A percentile compares a stretch with the other conserved stretches of the same genome.
phyloP scores from a whole-genome alignment of 768 basidiomycete genomes.

The Boletus insuetus region DNA sequence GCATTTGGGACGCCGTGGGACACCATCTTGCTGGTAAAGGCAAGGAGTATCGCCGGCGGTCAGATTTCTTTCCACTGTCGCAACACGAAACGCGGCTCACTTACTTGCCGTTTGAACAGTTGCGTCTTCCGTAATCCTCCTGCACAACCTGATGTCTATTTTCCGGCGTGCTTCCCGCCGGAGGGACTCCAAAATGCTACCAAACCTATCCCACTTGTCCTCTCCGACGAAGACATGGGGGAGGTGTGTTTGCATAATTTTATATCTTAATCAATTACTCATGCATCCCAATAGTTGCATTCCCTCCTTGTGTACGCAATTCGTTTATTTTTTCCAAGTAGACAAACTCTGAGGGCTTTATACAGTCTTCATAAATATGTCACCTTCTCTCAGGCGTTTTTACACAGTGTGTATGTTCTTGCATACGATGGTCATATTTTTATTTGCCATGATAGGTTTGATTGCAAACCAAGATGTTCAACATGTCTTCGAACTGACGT shows the following conservation, averaged over 20 bases:
- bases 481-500: slow-evolving; percentile 29
- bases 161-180: slow-evolving; percentile 52
- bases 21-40: slow-evolving; percentile 42
- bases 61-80: background rate
- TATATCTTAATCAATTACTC: background rate
- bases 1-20: slow-evolving; percentile 47
- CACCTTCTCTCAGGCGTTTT: slow-evolving; percentile 30
- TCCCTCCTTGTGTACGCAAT: slow-evolving; percentile 53
- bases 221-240: slow-evolving; percentile 45
- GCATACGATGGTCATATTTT: background rate
- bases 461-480: slow-evolving; percentile 24
- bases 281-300: slow-evolving; percentile 42
- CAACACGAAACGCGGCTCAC: background rate
- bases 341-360: slow-evolving; percentile 32
- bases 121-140: slow-evolving; percentile 44
- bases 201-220: slow-evolving; percentile 24
- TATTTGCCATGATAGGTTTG: slow-evolving; percentile 15
- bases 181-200: slow-evolving; percentile 24
- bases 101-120: slow-evolving; percentile 24
- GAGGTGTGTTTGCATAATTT: slow-evolving; percentile 36
- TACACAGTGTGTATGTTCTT: slow-evolving; percentile 15
- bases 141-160: slow-evolving; percentile 41
- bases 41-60: slow-evolving; percentile 55
- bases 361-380: slow-evolving; percentile 33
- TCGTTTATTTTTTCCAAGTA: background rate